These are phyloP conservation scores for Teunomyces kruisii DNA, from an alignment of 805 yeast species.

Conservation along the genomic window DNA sequence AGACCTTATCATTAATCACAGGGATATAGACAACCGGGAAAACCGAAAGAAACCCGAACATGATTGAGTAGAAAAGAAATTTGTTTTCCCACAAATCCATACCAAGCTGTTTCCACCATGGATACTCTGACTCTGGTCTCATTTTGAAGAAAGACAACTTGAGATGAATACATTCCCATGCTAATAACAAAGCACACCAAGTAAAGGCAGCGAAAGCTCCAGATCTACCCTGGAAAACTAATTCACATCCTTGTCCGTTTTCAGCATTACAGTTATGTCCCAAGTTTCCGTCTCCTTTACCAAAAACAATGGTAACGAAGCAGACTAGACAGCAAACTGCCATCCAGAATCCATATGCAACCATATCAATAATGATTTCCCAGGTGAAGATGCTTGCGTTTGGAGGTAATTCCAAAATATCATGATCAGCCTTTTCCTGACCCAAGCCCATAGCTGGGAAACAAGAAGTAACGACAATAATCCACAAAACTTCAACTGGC, in stretches of 20 bases:
- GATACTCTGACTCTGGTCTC: constrained; percentile 35
- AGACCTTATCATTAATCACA: constrained; percentile 39
- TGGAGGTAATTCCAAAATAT: constrained; percentile 38
- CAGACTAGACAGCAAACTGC: constrained; percentile 40
- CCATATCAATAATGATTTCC: constrained; percentile 42
- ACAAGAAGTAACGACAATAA: constrained; percentile 35
- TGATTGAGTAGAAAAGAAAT: constrained; percentile 38
- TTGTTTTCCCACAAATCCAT: constrained; percentile 36
- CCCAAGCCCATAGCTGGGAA: constrained; percentile 41
- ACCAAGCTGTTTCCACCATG: constrained; percentile 39
- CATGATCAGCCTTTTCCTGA: constrained; percentile 40
- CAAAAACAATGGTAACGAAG: constrained; percentile 37
- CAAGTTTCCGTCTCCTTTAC: constrained; percentile 39
- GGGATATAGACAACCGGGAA: constrained; percentile 44
- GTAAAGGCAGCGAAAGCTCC: constrained; percentile 40
- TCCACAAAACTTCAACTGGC: constrained; percentile 42
- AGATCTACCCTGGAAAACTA: constrained; percentile 39
- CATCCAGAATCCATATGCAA: constrained; percentile 43
- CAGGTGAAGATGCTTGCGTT: constrained; percentile 37
- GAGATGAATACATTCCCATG: constrained; percentile 43
- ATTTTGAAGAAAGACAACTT: constrained; percentile 33
- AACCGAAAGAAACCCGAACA: constrained; percentile 35
- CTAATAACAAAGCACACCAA: constrained; percentile 41
- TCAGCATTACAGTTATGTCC: constrained; percentile 36
- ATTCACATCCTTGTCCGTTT: constrained; percentile 21